Evolutionary conservation across 2,329 filamentous ascomycete genomes (phyloP).

Genomic region (Aspergillus eucalypticola): DNA sequence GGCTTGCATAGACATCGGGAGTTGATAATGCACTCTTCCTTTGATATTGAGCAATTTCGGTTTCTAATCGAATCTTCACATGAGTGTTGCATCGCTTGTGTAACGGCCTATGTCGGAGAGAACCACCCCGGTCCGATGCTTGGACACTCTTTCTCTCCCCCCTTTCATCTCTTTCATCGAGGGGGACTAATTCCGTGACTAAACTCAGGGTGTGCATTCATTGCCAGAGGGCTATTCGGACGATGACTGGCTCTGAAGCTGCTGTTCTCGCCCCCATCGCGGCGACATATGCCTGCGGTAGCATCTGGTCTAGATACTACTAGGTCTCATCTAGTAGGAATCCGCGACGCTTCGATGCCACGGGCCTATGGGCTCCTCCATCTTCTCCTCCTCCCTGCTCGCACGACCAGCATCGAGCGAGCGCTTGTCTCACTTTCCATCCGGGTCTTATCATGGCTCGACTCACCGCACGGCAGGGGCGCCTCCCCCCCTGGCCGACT

Average conservation of each 20-base stretch:
- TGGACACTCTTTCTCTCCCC: neutral
- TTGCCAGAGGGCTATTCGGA: too few species aligned
- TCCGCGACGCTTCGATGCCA: neutral
- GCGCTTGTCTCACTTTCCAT: conserved; percentile 6
- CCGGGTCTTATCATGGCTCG: conserved; percentile 10
- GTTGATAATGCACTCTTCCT: neutral
- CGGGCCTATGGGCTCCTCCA: neutral
- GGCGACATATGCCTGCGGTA: neutral
- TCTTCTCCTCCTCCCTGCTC: neutral
- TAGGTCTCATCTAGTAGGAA: neutral
- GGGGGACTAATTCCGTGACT: too few species aligned
- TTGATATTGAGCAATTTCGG: neutral
- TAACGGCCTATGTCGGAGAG: neutral
- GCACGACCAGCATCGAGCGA: neutral
- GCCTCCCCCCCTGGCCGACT: neutral
- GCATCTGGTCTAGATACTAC: neutral
- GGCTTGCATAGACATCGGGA: neutral
- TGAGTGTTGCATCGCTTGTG: neutral
- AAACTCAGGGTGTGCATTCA: too few species aligned
- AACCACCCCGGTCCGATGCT: too few species aligned
- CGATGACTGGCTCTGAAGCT: neutral
- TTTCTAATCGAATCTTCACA: neutral
- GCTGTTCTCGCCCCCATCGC: neutral
- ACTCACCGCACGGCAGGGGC: conserved; percentile 9
- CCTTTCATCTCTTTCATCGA: neutral